A percentile compares a stretch with the other conserved stretches of the same genome.
Evolutionary conservation across 345 rosid species (phyloP).

Genomic region (Lagerstroemia speciosa): DNA sequence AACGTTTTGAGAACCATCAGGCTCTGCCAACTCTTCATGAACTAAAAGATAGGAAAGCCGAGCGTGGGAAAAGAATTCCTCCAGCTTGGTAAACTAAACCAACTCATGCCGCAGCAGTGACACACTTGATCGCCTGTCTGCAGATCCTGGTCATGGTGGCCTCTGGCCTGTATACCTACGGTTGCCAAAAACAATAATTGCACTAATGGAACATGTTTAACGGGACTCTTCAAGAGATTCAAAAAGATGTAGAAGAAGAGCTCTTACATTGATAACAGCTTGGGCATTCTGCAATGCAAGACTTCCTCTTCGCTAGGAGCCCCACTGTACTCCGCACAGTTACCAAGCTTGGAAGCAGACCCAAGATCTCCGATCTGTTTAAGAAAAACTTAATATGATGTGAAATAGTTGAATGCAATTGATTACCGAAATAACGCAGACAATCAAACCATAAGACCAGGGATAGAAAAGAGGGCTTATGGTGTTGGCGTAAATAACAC

Average conservation of each 20-base stretch:
- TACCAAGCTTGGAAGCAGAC: slow-evolving; percentile 78
- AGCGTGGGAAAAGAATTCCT: neutral
- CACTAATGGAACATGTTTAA: neutral
- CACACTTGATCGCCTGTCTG: slow-evolving; percentile 79
- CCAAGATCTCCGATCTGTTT: slow-evolving; percentile 92
- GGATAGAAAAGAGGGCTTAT: slow-evolving; percentile 31
- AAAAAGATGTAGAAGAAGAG: neutral
- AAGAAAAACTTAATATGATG: slow-evolving; percentile 8
- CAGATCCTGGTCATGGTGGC: slow-evolving; percentile 97
- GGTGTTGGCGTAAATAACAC: slow-evolving; percentile 92
- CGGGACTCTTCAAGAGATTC: neutral
- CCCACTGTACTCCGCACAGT: slow-evolving; percentile 94
- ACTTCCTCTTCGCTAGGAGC: slow-evolving; percentile 98
- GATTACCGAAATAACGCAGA: no score
- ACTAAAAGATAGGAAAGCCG: neutral
- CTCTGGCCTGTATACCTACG: slow-evolving; percentile 82
- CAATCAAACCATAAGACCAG: no score
- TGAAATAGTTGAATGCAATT: neutral
- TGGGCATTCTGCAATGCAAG: slow-evolving; percentile 91
- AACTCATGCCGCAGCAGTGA: slow-evolving; percentile 56
- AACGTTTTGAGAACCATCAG: neutral
- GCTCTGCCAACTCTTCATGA: neutral
- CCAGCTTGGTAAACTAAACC: neutral
- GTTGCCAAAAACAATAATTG: neutral
- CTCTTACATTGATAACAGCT: slow-evolving; percentile 77